Evolutionary conservation across 768 basidiomycete species (phyloP).

Genomic region (Mycena olivaceomarginata): DNA sequence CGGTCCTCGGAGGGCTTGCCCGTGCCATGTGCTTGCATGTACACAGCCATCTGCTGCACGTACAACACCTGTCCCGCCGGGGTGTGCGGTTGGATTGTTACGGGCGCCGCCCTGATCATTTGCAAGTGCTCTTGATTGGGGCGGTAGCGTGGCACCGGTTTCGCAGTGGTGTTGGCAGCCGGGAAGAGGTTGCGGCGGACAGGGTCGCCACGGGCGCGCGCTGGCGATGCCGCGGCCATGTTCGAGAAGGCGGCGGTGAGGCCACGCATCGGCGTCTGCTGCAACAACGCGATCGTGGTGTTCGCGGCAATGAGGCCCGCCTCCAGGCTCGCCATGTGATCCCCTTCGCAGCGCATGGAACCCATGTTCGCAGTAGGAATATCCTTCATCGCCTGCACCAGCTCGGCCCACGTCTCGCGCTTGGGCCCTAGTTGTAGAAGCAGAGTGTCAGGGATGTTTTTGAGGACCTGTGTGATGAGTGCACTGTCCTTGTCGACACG

Average conservation of each 20-base stretch:
- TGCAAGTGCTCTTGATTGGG: slow-evolving; percentile 5
- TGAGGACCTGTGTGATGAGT: slow-evolving; percentile 22
- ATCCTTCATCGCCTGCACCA: not conserved
- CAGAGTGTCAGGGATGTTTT: slow-evolving; percentile 22
- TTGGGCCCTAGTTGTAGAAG: slow-evolving; percentile 16
- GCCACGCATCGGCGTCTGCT: no score
- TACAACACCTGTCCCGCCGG: not conserved
- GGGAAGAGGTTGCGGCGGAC: slow-evolving; percentile 12
- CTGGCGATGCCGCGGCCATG: not conserved
- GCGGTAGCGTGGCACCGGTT: not conserved
- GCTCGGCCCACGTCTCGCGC: slow-evolving; percentile 15
- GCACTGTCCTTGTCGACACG: not conserved
- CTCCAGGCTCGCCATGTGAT: slow-evolving; percentile 4
- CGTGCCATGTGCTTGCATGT: not conserved
- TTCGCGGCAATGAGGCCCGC: not conserved
- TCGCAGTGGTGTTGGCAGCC: not conserved
- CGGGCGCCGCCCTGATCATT: not conserved
- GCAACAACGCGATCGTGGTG: not conserved
- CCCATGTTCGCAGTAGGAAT: not conserved
- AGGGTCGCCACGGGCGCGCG: slow-evolving; percentile 1
- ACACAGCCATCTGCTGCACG: not conserved
- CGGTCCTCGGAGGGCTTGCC: no score
- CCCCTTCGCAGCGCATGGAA: not conserved
- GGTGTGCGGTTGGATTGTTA: slow-evolving; percentile 41
- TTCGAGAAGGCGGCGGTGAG: no score